Evolutionary conservation across 768 basidiomycete genomes (phyloP).

Genomic region (Coprinellus aureogranulatus): DNA sequence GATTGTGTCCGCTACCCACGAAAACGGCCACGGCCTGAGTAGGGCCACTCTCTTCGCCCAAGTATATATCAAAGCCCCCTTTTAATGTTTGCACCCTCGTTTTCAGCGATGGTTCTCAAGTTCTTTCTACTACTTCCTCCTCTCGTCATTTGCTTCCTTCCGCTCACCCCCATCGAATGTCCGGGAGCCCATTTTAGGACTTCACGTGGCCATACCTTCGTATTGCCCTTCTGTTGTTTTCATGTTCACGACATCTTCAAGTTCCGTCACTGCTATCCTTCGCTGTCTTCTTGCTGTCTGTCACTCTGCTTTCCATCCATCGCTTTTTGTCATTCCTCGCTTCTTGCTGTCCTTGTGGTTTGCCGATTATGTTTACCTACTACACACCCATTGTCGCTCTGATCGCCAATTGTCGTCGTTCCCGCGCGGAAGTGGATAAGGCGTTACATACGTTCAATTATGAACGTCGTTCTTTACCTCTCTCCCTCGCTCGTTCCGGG

Average conservation of each 20-base stretch:
- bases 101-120: neutral
- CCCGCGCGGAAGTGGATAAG: too few species aligned
- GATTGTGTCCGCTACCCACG: neutral
- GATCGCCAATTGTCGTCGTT: too few species aligned
- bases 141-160: neutral
- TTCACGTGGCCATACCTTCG: too few species aligned
- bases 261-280: constrained; percentile 2
- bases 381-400: too few species aligned
- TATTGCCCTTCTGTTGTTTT: neutral
- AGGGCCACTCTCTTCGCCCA: too few species aligned
- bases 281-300: constrained; percentile 6
- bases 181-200: too few species aligned
- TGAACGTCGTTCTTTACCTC: too few species aligned
- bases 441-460: too few species aligned
- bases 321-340: too few species aligned
- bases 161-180: neutral
- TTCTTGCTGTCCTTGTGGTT: too few species aligned
- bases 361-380: too few species aligned
- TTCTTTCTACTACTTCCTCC: neutral
- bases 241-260: neutral
- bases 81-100: neutral
- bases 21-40: neutral
- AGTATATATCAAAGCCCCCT: neutral
- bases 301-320: neutral
- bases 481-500: too few species aligned